These are phyloP conservation scores for Draba incana DNA, from an alignment of 345 rosid genomes.

Conservation along the genomic window DNA sequence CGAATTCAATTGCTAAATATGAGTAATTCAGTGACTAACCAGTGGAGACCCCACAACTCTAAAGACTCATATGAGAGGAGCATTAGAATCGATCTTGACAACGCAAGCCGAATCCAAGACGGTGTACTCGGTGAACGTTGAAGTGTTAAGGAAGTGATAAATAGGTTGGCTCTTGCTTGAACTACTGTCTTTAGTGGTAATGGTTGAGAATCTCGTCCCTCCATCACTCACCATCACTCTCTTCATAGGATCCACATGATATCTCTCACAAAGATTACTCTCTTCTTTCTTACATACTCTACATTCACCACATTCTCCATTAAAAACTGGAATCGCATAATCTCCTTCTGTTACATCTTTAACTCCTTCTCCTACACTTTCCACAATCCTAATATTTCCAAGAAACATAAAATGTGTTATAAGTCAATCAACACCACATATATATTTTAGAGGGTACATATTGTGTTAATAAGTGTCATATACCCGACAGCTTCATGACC, in stretches of 20 bases:
- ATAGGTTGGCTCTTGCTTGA: conserved; percentile 42
- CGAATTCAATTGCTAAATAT: not conserved
- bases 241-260: conserved; percentile 57
- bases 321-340: conserved; percentile 65
- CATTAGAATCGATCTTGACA: conserved; percentile 52
- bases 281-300: conserved; percentile 44
- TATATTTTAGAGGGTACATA: not conserved
- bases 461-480: not conserved
- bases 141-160: conserved; percentile 69
- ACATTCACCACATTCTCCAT: conserved; percentile 79
- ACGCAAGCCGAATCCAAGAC: conserved; percentile 64
- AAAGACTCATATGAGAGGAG: conserved; percentile 62
- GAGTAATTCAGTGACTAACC: conserved; percentile 42
- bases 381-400: conserved; percentile 51
- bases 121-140: conserved; percentile 69
- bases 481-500: conserved; percentile 91
- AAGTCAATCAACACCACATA: not conserved
- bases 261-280: conserved; percentile 56
- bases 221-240: conserved; percentile 62
- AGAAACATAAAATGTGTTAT: not conserved
- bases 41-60: conserved; percentile 73
- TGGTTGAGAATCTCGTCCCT: conserved; percentile 54
- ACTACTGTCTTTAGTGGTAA: conserved; percentile 44
- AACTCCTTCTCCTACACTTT: conserved; percentile 72
- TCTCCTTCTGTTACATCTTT: conserved; percentile 61